Conservation (phyloP, 768 basidiomycete genomes). For the Auricularia cornea region DNA sequence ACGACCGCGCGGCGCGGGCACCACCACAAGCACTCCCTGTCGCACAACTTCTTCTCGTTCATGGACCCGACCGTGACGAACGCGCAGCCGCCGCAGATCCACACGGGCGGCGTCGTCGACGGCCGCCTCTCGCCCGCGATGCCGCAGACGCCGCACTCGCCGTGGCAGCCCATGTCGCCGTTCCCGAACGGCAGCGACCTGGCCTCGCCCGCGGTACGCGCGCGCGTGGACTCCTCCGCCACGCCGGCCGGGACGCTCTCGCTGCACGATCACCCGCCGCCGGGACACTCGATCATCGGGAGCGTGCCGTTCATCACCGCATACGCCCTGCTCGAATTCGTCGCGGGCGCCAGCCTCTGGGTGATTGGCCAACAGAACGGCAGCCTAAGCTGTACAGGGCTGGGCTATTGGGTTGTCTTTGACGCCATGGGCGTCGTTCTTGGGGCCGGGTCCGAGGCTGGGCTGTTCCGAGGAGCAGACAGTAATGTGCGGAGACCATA, state of each 20-base stretch:
- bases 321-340: conserved; percentile 32
- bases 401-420: conserved; percentile 96
- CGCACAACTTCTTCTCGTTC: conserved; percentile 94
- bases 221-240: neutral
- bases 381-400: conserved; percentile 76
- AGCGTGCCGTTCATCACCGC: neutral
- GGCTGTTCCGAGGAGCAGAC: neutral
- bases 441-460: conserved; percentile 19
- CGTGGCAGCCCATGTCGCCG: conserved; percentile 56
- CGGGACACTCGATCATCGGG: neutral
- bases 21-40: conserved; percentile 89
- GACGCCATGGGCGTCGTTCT: conserved; percentile 77
- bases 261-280: neutral
- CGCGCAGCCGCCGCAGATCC: conserved; percentile 29
- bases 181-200: conserved; percentile 11
- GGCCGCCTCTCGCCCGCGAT: conserved; percentile 31
- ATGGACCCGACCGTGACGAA: conserved; percentile 58
- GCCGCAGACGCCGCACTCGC: conserved; percentile 54
- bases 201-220: neutral
- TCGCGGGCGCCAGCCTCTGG: conserved; percentile 74
- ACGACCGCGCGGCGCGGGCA: conserved; percentile 54
- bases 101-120: neutral
- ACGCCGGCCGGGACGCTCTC: neutral
- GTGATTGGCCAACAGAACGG: conserved; percentile 82
- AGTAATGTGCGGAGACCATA: too few species aligned